These are phyloP conservation scores for Cyberlindnera petersonii DNA, from an alignment of 805 yeast species.

Conservation along the genomic window DNA sequence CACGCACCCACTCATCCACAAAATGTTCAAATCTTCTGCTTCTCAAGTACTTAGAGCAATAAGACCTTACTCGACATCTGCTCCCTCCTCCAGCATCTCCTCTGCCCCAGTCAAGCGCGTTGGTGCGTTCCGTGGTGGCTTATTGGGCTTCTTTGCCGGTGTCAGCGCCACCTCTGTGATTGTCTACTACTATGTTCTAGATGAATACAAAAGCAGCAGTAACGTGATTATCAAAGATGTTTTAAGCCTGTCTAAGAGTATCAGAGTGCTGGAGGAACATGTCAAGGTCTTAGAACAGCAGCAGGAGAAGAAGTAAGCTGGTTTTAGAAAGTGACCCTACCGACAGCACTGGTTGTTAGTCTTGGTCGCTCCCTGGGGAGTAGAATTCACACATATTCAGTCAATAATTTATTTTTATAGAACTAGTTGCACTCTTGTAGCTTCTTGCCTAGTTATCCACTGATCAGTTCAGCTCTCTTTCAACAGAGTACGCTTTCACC, in stretches of 20 bases:
- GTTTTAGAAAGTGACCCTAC: too few species aligned
- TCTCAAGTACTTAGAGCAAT: background rate
- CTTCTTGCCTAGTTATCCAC: too few species aligned
- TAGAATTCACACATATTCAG: too few species aligned
- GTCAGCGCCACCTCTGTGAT: constrained; percentile 69
- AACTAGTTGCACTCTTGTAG: too few species aligned
- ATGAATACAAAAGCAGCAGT: constrained; percentile 71
- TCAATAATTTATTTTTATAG: too few species aligned
- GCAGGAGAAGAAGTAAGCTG: constrained; percentile 1
- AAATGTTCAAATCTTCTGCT: constrained; percentile 5
- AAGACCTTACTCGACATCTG: constrained; percentile 10
- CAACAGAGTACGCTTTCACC: too few species aligned
- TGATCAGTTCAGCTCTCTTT: too few species aligned
- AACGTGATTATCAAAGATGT: constrained; percentile 74
- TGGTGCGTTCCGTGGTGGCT: constrained; percentile 44
- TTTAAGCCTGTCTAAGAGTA: constrained; percentile 61
- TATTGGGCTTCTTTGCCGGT: constrained; percentile 78
- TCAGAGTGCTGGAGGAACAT: constrained; percentile 63
- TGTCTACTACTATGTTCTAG: constrained; percentile 73
- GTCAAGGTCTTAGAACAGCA: constrained; percentile 56
- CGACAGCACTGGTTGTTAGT: too few species aligned
- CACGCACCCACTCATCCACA: constrained; percentile 4
- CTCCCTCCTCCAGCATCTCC: constrained; percentile 1
- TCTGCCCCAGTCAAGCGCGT: constrained; percentile 24
- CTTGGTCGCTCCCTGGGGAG: too few species aligned